These are phyloP conservation scores for Aspergillus mulundensis DNA, from an alignment of 495 filamentous ascomycete genomes.

Conservation along the genomic window DNA sequence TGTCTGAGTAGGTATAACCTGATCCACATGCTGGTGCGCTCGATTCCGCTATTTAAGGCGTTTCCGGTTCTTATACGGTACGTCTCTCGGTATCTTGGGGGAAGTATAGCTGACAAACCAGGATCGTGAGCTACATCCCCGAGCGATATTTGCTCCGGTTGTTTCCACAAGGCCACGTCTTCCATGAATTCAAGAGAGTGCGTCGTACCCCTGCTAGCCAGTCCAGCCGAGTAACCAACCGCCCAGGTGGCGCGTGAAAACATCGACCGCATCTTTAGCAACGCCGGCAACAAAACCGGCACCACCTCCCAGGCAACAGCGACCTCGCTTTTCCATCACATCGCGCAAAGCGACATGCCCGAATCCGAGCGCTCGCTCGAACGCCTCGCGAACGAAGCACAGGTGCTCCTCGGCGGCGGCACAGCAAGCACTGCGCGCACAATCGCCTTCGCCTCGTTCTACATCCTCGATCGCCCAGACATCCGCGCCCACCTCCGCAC, in stretches of 20 bases:
- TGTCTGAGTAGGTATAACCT: neutral
- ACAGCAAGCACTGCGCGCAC: conserved; percentile 1
- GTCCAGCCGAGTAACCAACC: too few relatives aligned
- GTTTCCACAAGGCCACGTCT: neutral
- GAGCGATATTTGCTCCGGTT: too few relatives aligned
- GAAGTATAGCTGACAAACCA: too few relatives aligned
- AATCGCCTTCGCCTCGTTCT: neutral
- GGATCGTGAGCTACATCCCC: too few relatives aligned
- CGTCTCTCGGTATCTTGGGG: too few relatives aligned
- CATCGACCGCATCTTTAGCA: neutral
- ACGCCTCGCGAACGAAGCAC: neutral
- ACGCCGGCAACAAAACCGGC: neutral
- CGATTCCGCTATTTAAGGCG: neutral
- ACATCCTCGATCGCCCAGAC: neutral
- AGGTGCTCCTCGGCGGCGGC: neutral
- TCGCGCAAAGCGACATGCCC: conserved; percentile 5
- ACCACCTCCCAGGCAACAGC: too few relatives aligned
- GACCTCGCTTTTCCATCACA: conserved; percentile 6
- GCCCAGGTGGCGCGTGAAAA: too few relatives aligned
- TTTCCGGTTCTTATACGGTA: neutral
- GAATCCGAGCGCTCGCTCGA: neutral
- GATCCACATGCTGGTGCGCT: neutral
- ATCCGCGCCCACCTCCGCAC: neutral
- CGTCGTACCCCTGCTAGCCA: neutral
- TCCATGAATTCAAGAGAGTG: neutral